These are phyloP conservation scores for Linum lewisii DNA, from an alignment of 345 rosid genomes.

Conservation along the genomic window DNA sequence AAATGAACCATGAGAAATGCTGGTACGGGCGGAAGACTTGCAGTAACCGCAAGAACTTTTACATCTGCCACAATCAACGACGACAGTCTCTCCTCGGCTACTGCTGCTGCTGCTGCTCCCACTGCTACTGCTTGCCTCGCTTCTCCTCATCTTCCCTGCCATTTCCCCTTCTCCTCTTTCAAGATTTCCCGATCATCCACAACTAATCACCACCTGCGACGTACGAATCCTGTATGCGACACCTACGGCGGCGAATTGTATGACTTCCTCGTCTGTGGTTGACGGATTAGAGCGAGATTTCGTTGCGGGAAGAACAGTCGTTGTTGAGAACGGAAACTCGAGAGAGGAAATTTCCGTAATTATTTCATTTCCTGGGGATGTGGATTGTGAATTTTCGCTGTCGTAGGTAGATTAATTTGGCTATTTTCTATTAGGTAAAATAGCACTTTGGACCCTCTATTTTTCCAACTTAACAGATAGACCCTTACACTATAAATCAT, in stretches of 20 bases:
- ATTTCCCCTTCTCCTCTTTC: conserved; percentile 26
- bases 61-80: conserved; percentile 42
- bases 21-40: conserved; percentile 34
- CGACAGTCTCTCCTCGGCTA: conserved; percentile 42
- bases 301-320: not conserved
- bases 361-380: too few relatives aligned
- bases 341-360: not conserved
- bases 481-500: too few relatives aligned
- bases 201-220: not conserved
- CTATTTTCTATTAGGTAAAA: too few relatives aligned
- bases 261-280: not conserved
- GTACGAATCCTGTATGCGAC: not conserved
- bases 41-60: conserved; percentile 70
- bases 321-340: not conserved
- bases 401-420: too few relatives aligned
- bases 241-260: not conserved
- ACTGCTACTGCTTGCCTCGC: conserved; percentile 65
- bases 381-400: too few relatives aligned
- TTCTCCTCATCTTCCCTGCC: conserved; percentile 28
- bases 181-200: not conserved
- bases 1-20: conserved; percentile 64
- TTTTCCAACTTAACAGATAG: too few relatives aligned
- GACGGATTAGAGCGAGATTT: not conserved
- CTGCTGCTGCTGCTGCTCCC: conserved; percentile 20
- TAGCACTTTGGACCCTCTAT: too few relatives aligned